Evolutionary conservation across 2,329 filamentous ascomycete genomes (phyloP).

Genomic region (Albophoma yamanashiensis): DNA sequence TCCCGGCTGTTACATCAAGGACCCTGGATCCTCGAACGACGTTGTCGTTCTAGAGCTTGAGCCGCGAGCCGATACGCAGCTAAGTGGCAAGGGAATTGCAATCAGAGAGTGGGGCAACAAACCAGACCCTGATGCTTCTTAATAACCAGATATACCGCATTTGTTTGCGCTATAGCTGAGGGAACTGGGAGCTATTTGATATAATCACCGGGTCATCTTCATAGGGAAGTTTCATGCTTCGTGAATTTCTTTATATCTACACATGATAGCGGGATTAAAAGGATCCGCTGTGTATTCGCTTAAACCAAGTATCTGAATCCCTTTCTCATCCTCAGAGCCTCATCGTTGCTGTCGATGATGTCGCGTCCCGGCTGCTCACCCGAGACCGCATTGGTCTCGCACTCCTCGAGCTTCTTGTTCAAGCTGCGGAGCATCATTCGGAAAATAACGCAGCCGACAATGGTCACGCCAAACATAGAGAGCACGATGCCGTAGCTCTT

Average conservation of each 20-base stretch:
- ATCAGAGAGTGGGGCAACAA: conserved; percentile 6
- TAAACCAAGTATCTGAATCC: conserved; percentile 37
- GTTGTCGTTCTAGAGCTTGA: conserved; percentile 32
- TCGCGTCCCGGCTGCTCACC: conserved; percentile 27
- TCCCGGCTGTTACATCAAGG: conserved; percentile 26
- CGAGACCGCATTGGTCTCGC: conserved; percentile 27
- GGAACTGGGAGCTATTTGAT: neutral
- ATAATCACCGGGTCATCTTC: neutral
- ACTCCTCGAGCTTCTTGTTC: conserved; percentile 36
- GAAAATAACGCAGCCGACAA: conserved; percentile 39
- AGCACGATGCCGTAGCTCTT: conserved; percentile 55
- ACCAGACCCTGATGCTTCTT: neutral
- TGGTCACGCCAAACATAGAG: conserved; percentile 51
- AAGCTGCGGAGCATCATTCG: conserved; percentile 32
- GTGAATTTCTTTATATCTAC: neutral
- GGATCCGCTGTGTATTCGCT: neutral
- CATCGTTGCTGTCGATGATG: conserved; percentile 29
- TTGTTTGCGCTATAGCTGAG: too few relatives aligned
- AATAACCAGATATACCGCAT: too few relatives aligned
- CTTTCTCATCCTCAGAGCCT: conserved; percentile 32
- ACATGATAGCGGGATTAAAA: neutral
- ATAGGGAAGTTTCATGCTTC: neutral
- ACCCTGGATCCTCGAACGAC: conserved; percentile 18
- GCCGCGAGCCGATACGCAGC: conserved; percentile 11
- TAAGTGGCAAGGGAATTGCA: conserved; percentile 3